Evolutionary conservation across 768 basidiomycete genomes (phyloP).

Genomic region (Termitomyces sp.): DNA sequence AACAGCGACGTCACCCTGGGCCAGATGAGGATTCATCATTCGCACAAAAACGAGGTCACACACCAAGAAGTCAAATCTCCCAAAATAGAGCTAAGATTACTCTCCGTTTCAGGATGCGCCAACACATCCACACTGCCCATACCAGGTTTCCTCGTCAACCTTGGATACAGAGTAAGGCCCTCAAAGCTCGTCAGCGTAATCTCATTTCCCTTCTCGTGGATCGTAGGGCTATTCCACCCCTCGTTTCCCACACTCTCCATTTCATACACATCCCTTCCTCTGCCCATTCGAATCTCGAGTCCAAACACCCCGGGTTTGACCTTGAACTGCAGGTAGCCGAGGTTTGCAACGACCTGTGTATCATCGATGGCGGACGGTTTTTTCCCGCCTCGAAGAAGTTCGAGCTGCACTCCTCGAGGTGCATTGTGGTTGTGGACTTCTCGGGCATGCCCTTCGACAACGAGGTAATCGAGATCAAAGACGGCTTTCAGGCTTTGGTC

Average conservation of each 20-base stretch:
- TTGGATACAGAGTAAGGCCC: conserved; percentile 84
- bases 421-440: conserved; percentile 60
- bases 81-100: conserved; percentile 34
- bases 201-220: conserved; percentile 64
- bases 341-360: conserved; percentile 89
- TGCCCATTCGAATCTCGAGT: conserved; percentile 77
- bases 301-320: conserved; percentile 85
- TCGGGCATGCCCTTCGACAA: conserved; percentile 92
- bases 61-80: conserved; percentile 49
- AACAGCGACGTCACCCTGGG: conserved; percentile 43
- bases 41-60: conserved; percentile 12
- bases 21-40: neutral
- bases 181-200: conserved; percentile 87
- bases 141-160: conserved; percentile 61
- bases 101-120: conserved; percentile 31
- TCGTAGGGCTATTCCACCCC: conserved; percentile 78
- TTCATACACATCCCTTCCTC: conserved; percentile 73
- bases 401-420: conserved; percentile 88
- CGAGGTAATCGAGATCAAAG: conserved; percentile 86
- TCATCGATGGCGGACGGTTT: conserved; percentile 59
- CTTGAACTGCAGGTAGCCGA: conserved; percentile 96
- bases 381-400: conserved; percentile 47
- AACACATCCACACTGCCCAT: conserved; percentile 84
- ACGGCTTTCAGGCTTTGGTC: conserved; percentile 69
- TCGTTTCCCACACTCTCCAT: conserved; percentile 86